These are phyloP conservation scores for Sclerotinia trifoliorum DNA, from an alignment of 2,329 filamentous ascomycete species.

Conservation along the genomic window DNA sequence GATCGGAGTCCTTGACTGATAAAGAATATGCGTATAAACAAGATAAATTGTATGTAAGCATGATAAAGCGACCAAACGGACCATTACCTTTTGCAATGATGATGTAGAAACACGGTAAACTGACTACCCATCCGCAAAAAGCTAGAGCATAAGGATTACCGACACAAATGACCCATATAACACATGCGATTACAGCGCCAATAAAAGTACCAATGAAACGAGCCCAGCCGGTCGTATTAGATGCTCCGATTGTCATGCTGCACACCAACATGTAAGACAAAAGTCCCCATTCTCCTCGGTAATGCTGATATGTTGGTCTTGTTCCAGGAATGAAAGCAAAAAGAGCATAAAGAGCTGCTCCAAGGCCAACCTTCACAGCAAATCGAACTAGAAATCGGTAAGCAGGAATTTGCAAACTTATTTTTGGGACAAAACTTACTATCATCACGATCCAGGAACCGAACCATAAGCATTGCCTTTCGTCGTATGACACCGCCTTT, in stretches of 20 bases:
- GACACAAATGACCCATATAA: constrained; percentile 73
- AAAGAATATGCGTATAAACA: constrained; percentile 93
- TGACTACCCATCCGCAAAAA: constrained; percentile 77
- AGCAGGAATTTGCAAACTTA: constrained; percentile 28
- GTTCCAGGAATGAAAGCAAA: constrained; percentile 81
- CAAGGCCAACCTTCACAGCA: constrained; percentile 88
- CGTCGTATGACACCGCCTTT: constrained; percentile 35
- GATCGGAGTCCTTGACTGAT: constrained; percentile 73
- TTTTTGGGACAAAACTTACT: constrained; percentile 45
- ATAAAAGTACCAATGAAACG: constrained; percentile 84
- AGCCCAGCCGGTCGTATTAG: constrained; percentile 86
- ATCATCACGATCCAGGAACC: constrained; percentile 62
- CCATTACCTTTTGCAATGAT: constrained; percentile 82
- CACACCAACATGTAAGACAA: constrained; percentile 98
- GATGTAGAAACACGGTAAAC: constrained; percentile 83
- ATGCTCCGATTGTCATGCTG: constrained; percentile 94
- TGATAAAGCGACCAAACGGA: constrained; percentile 87
- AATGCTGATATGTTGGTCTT: constrained; percentile 76
- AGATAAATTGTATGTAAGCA: constrained; percentile 94
- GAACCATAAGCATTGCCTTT: constrained; percentile 54
- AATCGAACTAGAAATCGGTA: constrained; percentile 54
- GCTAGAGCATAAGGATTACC: constrained; percentile 75
- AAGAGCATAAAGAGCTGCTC: constrained; percentile 83
- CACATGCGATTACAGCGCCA: constrained; percentile 71
- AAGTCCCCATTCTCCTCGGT: constrained; percentile 95